Evolutionary conservation across 2,329 filamentous ascomycete species (phyloP).

Genomic region (Paecilomyces sp.): DNA sequence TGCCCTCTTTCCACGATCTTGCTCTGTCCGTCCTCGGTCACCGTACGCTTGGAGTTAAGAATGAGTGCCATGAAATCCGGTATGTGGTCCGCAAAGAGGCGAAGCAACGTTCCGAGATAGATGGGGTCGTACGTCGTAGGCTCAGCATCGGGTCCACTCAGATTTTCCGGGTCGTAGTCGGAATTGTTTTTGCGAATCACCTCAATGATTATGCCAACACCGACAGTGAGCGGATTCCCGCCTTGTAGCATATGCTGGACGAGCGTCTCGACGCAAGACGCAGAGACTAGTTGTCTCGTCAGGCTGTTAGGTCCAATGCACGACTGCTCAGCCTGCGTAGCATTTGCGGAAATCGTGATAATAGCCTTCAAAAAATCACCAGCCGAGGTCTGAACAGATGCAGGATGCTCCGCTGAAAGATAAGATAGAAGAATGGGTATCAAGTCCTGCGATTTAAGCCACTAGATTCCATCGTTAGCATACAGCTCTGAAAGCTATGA

Average conservation of each 20-base stretch:
- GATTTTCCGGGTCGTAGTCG: conserved; percentile 91
- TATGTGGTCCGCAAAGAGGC: conserved; percentile 83
- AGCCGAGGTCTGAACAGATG: conserved; percentile 89
- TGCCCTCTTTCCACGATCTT: conserved; percentile 63
- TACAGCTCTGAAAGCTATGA: background rate
- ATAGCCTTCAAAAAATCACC: conserved; percentile 98
- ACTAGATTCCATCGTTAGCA: conserved; percentile 46
- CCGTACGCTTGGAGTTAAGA: conserved; percentile 59
- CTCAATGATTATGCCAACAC: conserved; percentile 95
- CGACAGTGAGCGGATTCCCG: conserved; percentile 89
- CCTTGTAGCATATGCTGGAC: conserved; percentile 87
- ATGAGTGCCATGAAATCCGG: conserved; percentile 92
- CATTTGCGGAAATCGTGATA: conserved; percentile 97
- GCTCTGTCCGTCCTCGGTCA: conserved; percentile 49
- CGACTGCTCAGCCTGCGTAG: conserved; percentile 96
- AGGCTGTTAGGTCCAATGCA: conserved; percentile 97
- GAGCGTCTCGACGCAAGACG: conserved; percentile 73
- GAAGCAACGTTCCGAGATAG: conserved; percentile 82
- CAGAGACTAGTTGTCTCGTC: conserved; percentile 87
- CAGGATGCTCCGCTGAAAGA: conserved; percentile 74
- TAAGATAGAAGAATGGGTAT: conserved; percentile 83
- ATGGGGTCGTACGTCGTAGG: conserved; percentile 89
- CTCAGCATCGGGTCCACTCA: conserved; percentile 67
- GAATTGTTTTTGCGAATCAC: conserved; percentile 99
- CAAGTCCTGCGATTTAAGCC: conserved; percentile 83